Evolutionary conservation across 129 eudicot species (phyloP).

Genomic region (Flaveria linearis): DNA sequence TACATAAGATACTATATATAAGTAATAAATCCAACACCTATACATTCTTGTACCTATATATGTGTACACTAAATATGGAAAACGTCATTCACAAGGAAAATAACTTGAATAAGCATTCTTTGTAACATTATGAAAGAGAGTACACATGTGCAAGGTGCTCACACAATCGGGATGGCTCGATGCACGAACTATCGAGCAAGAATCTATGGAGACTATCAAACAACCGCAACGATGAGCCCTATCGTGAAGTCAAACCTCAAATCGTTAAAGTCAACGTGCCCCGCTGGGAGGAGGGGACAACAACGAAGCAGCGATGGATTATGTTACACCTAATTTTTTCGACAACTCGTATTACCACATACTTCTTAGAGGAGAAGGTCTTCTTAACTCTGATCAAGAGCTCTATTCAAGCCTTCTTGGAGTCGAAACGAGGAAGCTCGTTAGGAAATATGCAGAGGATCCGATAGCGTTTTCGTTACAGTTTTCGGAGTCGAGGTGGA

Average conservation of each 20-base stretch:
- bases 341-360: slow-evolving; percentile 87
- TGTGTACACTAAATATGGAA: neutral
- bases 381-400: slow-evolving; percentile 80
- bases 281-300: slow-evolving; percentile 71
- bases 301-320: slow-evolving; percentile 77
- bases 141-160: slow-evolving; percentile 59
- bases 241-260: slow-evolving; percentile 51
- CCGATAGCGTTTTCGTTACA: slow-evolving; percentile 70
- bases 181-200: slow-evolving; percentile 78
- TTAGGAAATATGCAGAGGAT: slow-evolving; percentile 61
- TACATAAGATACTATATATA: no score
- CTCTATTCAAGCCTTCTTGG: slow-evolving; percentile 80
- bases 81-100: neutral
- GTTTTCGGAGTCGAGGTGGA: slow-evolving; percentile 90
- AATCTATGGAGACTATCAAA: slow-evolving; percentile 75
- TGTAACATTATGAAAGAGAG: slow-evolving; percentile 10
- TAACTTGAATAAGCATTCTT: neutral
- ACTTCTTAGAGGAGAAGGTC: slow-evolving; percentile 79
- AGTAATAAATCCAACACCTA: no score
- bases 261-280: slow-evolving; percentile 59
- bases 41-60: no score
- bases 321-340: slow-evolving; percentile 65
- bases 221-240: slow-evolving; percentile 53
- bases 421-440: slow-evolving; percentile 66
- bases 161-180: slow-evolving; percentile 93